Evolutionary conservation across 2,329 filamentous ascomycete genomes (phyloP).

Genomic region (Fusarium citri): DNA sequence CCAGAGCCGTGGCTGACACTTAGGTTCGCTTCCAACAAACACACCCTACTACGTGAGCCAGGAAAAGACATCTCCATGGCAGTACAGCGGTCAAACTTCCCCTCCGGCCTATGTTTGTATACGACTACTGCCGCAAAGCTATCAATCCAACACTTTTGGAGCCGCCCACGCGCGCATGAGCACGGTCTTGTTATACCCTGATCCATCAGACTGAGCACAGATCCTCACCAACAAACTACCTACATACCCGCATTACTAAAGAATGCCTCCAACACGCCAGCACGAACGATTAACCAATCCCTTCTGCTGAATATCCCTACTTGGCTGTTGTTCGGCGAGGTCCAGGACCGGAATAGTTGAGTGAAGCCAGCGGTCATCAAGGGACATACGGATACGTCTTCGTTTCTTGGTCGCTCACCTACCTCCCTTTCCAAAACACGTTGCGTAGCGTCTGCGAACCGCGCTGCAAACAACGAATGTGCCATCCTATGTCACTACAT

Average conservation of each 20-base stretch:
- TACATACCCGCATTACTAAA: background rate
- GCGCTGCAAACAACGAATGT: constrained; percentile 28
- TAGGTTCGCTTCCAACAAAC: constrained; percentile 18
- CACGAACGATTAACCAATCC: background rate
- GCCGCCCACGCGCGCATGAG: constrained; percentile 5
- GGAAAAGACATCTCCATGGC: constrained; percentile 10
- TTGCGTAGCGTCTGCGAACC: constrained; percentile 12
- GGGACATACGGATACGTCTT: background rate
- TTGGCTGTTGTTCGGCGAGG: background rate
- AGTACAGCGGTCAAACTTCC: constrained; percentile 12
- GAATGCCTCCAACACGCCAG: constrained; percentile 4
- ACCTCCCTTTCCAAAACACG: constrained; percentile 10
- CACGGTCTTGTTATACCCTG: constrained; percentile 11
- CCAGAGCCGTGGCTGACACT: constrained; percentile 16
- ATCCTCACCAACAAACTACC: constrained; percentile 11
- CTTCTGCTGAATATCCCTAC: background rate
- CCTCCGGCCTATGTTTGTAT: background rate
- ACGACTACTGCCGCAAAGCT: background rate
- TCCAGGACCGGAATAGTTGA: constrained; percentile 4
- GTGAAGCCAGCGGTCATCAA: constrained; percentile 17
- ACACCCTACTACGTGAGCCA: background rate
- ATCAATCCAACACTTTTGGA: constrained; percentile 1
- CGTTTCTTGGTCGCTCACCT: background rate
- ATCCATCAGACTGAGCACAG: constrained; percentile 3
- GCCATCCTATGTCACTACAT: constrained; percentile 11